Evolutionary conservation across 306 rosid species (phyloP), one percentile per base, ranked within the genome.

Genomic region (Cucurbita maxima): DNA sequence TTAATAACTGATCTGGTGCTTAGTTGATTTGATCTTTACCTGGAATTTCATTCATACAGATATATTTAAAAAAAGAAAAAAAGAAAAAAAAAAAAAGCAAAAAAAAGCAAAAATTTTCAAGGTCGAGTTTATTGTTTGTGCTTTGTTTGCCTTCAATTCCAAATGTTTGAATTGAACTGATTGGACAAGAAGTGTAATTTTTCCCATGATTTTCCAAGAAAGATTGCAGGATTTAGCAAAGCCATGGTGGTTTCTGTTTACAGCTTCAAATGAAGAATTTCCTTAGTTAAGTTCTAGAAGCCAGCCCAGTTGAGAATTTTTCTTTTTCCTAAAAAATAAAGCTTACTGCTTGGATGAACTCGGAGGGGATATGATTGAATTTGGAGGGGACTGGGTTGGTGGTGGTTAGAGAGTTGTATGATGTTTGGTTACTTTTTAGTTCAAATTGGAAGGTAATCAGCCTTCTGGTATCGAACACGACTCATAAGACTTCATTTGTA

Each of bases 1-100:
- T 70, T 70, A 50, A 69, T 14, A 70, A 70, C 74, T 70, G 30
- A 8, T 48, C 25, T 70, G 59, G 74, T 50, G 44, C 58, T 70
- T 70, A 16, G 47, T 43, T 34, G 59, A 70, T 70, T 70, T 66
- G 57, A 68, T 25, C 45, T 70, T 51, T 51, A 48, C 74, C 56
- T 51, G 74, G 74, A 70, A 70, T 70, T 50, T 20, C 8, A 69
- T 5, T 48, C 34, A 47, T 51, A 70, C 58, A 48, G 44, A 47
- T 67, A 47, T 20, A 9, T 6, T 25, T 25, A 25, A 25, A 25
- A 25, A 25, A 25, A 25, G 1, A 22, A 1, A 25, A 25, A 25
- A 25, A 30, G 2, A 2, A 30, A 2, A 30, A 30, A 30, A 30
- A 30, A 30, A 2, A 30, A 30, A 30, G 5, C 10, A 14, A 47